A percentile compares a stretch with the other conserved stretches of the same genome.
Evolutionary conservation across 192 early-diverging fungal genomes (phyloP).

Genomic region (Paraglomus brasilianum): DNA sequence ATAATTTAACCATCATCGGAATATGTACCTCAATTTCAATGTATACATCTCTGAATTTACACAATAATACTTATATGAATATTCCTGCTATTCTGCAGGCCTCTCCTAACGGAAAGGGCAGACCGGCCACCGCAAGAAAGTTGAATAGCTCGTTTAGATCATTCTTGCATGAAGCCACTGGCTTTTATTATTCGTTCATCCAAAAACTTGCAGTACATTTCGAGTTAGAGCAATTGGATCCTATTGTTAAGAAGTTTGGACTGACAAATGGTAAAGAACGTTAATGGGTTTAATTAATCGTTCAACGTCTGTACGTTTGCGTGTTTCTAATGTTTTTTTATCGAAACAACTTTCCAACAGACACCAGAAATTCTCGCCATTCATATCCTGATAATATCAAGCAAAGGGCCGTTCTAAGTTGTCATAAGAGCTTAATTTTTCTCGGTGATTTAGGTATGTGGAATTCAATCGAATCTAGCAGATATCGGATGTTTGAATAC

Average conservation of each 20-base stretch:
- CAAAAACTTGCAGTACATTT: slow-evolving; percentile 45
- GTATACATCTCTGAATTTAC: slow-evolving; percentile 31
- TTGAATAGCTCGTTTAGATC: slow-evolving; percentile 45
- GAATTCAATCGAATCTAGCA: neutral
- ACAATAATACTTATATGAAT: slow-evolving; percentile 31
- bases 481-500: neutral
- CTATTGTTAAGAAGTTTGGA: slow-evolving; percentile 35
- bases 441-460: slow-evolving; percentile 64
- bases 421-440: slow-evolving; percentile 58
- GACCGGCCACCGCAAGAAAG: slow-evolving; percentile 27
- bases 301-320: neutral
- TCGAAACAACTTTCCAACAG: slow-evolving; percentile 2
- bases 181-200: slow-evolving; percentile 51
- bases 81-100: slow-evolving; percentile 1
- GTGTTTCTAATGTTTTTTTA: neutral
- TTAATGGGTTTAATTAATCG: neutral
- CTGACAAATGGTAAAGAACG: slow-evolving; percentile 38
- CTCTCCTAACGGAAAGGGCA: neutral
- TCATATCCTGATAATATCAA: slow-evolving; percentile 26
- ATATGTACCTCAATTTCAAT: slow-evolving; percentile 18
- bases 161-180: slow-evolving; percentile 51
- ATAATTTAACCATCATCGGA: neutral
- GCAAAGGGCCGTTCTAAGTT: slow-evolving; percentile 43
- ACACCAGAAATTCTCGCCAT: slow-evolving; percentile 31
- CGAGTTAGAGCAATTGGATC: slow-evolving; percentile 40